Evolutionary conservation across 2,329 filamentous ascomycete genomes (phyloP), one percentile per base, ranked within the genome.

Genomic region (Nemania abortiva): DNA sequence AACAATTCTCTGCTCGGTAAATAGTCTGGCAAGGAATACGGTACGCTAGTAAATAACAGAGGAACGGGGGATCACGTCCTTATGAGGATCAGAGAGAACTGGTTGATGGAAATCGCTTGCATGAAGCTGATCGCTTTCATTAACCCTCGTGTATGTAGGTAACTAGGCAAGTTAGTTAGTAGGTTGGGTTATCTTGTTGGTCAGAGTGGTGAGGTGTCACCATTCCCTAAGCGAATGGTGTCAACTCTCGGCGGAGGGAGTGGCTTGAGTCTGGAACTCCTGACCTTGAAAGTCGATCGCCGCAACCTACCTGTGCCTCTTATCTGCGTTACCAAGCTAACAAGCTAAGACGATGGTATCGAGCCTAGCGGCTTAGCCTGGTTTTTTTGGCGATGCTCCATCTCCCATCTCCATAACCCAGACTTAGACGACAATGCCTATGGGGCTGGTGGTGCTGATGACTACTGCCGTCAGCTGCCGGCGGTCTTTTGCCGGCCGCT

Each of bases 221-320:
- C 52, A 65, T 65, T 52, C 37, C 1, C 20, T 24, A 24, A 49
- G 20, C 11, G 13, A 52, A 68, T 65, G 66, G 39, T 45, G 45
- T 42, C 37, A 68, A 31, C n/a, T 39, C 52, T 34, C 13, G 27
- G 45, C n/a, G 47, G 11, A 45, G 49, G 24, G 27, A n/a, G 53
- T 62, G 66, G 63, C 66, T 66, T 55, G 57, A 59, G 63, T 52
- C 66, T 69, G 47, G 66, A 69, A 62, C 49, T 22, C 39, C 24
- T 18, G 34, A 37, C 34, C 6, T 47, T 47, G 49, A 29, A 20
- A 55, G n/a, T 34, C 34, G 52, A 27, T 27, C 24, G 50, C 50
- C 50, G 50, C 50, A 52, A 10, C 20, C 50, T 24, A 11, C 24
- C 47, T 39, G 50, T 18, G 65, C 65, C 59, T 58, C 64, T 63